Evolutionary conservation across 257 asterid species (phyloP).

Genomic region (Paulownia fortunei): DNA sequence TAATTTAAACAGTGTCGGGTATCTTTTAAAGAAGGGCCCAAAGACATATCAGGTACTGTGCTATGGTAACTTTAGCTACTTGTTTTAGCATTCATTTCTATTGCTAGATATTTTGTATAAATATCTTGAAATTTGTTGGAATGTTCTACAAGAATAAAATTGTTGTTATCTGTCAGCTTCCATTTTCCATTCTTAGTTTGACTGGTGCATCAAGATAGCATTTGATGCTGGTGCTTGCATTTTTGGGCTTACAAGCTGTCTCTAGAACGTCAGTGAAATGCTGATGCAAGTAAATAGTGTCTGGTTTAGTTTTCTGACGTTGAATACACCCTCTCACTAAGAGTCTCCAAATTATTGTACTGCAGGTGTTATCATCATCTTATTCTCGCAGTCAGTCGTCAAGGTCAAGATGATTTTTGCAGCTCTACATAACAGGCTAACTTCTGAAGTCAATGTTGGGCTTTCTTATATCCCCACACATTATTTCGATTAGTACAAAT

Average conservation of each 20-base stretch:
- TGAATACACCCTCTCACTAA: neutral
- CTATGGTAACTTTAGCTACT: constrained; percentile 16
- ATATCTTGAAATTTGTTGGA: neutral
- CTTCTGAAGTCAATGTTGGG: neutral
- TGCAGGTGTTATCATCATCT: constrained; percentile 86
- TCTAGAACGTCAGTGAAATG: neutral
- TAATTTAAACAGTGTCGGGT: constrained; percentile 80
- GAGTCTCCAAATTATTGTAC: neutral
- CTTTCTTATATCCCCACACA: neutral
- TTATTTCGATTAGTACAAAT: neutral
- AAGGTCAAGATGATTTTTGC: constrained; percentile 47
- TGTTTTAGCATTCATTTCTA: neutral
- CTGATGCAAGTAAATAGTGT: neutral
- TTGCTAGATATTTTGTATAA: neutral
- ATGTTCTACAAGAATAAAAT: neutral
- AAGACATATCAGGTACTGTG: constrained; percentile 83
- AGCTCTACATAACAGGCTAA: constrained; percentile 24
- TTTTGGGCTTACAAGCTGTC: neutral
- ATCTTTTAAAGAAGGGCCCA: constrained; percentile 91
- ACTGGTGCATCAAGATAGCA: neutral
- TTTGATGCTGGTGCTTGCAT: neutral
- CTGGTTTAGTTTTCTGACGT: neutral
- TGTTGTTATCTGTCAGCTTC: constrained; percentile 2
- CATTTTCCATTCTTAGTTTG: neutral
- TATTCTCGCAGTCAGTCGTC: constrained; percentile 72